Percentiles rank a stretch among this genome's conserved stretches.
Evolutionary conservation across 305 asterid species (phyloP).

Genomic region (Fraxinus xanthoxyloides): DNA sequence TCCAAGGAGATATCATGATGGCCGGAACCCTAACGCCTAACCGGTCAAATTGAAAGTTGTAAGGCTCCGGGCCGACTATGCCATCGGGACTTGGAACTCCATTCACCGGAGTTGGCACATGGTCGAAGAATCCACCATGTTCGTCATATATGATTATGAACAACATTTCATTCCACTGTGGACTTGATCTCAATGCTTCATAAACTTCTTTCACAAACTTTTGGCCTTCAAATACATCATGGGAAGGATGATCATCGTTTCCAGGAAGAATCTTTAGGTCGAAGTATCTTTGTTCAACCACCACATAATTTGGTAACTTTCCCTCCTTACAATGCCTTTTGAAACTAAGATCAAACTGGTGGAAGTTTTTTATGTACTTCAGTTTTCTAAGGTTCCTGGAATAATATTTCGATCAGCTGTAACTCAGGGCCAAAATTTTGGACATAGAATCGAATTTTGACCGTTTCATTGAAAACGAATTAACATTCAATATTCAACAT

Average conservation of each 20-base stretch:
- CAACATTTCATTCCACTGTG: constrained; percentile 76
- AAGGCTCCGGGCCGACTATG: constrained; percentile 62
- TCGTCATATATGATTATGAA: constrained; percentile 67
- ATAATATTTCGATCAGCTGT: not conserved
- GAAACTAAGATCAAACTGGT: constrained; percentile 58
- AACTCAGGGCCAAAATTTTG: not conserved
- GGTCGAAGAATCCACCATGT: constrained; percentile 87
- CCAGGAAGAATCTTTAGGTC: constrained; percentile 60
- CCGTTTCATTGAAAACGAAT: not conserved
- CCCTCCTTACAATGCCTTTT: constrained; percentile 72
- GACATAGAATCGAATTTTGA: not conserved
- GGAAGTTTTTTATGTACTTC: constrained; percentile 71
- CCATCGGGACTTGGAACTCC: constrained; percentile 85
- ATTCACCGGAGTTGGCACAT: constrained; percentile 60
- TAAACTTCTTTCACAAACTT: constrained; percentile 64
- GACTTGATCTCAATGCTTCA: constrained; percentile 77
- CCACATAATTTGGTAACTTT: constrained; percentile 83
- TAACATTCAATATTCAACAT: not conserved
- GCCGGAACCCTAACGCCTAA: constrained; percentile 86
- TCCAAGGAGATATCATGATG: constrained; percentile 68
- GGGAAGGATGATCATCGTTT: constrained; percentile 88
- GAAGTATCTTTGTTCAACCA: constrained; percentile 66
- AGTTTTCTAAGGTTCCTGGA: constrained; percentile 66
- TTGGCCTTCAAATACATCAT: constrained; percentile 68
- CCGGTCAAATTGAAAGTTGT: constrained; percentile 61